phyloP scores from a whole-genome alignment of 805 yeast genomes.

The Monosporozyma servazzii region DNA sequence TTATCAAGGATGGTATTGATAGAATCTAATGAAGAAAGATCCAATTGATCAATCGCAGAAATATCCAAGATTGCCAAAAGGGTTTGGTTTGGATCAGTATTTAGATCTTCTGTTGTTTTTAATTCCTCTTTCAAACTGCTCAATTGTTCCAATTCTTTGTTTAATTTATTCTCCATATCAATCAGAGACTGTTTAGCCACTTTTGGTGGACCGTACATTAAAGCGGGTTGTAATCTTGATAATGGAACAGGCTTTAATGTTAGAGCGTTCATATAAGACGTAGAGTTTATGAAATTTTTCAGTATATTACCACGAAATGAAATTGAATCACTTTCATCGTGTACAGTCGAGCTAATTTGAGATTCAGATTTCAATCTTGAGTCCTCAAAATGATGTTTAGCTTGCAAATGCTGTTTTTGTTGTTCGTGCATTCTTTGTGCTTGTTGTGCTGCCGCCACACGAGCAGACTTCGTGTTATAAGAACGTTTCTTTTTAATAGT shows the following conservation, averaged over 20 bases:
- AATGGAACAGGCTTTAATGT: slow-evolving; percentile 19
- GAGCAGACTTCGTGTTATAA: slow-evolving; percentile 14
- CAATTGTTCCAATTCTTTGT: neutral
- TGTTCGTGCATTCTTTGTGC: slow-evolving; percentile 11
- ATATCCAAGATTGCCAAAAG: neutral
- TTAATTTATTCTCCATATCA: slow-evolving; percentile 1
- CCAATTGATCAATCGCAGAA: neutral
- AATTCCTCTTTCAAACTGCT: neutral
- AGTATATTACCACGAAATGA: slow-evolving; percentile 23
- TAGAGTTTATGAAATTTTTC: slow-evolving; percentile 18
- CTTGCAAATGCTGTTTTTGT: slow-evolving; percentile 10
- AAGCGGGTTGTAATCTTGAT: slow-evolving; percentile 16
- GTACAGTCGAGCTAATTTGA: slow-evolving; percentile 18
- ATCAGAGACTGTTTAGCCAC: neutral
- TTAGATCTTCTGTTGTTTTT: neutral
- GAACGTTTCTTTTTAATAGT: slow-evolving; percentile 22
- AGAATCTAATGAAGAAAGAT: slow-evolving; percentile 1
- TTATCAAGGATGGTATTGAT: slow-evolving; percentile 7
- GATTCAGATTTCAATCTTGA: slow-evolving; percentile 23
- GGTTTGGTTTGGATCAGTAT: neutral
- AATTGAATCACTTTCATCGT: slow-evolving; percentile 29
- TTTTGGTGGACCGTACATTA: neutral
- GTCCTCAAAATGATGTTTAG: slow-evolving; percentile 14
- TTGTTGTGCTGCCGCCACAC: slow-evolving; percentile 3
- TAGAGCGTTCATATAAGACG: slow-evolving; percentile 18